Evolutionary conservation across 2,329 filamentous ascomycete species (phyloP).

Genomic region (Rosellinia necatrix): DNA sequence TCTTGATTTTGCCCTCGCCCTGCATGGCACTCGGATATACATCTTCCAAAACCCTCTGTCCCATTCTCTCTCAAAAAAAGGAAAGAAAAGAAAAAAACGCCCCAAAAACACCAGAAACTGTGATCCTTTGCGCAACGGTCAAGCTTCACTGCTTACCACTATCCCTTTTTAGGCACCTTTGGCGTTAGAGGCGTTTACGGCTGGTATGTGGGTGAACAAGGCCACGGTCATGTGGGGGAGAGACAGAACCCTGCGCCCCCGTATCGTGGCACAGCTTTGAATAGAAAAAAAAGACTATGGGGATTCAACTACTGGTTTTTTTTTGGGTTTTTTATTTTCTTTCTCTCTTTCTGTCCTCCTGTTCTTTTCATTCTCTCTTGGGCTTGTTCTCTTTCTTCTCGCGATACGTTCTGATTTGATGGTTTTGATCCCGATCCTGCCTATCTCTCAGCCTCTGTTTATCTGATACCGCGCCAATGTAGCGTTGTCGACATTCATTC

Average conservation of each 20-base stretch:
- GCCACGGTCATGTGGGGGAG: not conserved
- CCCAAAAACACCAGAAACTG: not conserved
- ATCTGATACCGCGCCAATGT: no score
- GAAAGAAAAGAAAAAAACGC: not conserved
- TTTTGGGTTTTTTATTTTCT: not conserved
- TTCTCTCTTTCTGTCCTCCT: not conserved
- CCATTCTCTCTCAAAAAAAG: not conserved
- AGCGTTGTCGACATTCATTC: not conserved
- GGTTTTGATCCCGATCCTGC: no score
- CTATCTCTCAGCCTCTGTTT: no score
- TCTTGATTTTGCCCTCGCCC: no score
- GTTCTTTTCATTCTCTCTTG: not conserved
- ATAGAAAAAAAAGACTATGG: not conserved
- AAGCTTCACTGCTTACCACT: not conserved
- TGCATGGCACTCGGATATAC: no score
- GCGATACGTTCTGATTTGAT: not conserved
- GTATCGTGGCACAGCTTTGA: not conserved
- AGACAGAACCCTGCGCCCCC: slow-evolving; percentile 10
- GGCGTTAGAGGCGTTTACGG: slow-evolving; percentile 13
- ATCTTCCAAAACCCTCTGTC: no score
- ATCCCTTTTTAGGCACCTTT: slow-evolving; percentile 7
- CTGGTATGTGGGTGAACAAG: slow-evolving; percentile 5
- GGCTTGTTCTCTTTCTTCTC: not conserved
- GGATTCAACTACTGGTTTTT: not conserved
- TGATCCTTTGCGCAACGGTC: not conserved